Percentiles rank a stretch among this genome's conserved stretches.
phyloP scores from a whole-genome alignment of 768 basidiomycete species.

The Kwoniella botswanensis region DNA sequence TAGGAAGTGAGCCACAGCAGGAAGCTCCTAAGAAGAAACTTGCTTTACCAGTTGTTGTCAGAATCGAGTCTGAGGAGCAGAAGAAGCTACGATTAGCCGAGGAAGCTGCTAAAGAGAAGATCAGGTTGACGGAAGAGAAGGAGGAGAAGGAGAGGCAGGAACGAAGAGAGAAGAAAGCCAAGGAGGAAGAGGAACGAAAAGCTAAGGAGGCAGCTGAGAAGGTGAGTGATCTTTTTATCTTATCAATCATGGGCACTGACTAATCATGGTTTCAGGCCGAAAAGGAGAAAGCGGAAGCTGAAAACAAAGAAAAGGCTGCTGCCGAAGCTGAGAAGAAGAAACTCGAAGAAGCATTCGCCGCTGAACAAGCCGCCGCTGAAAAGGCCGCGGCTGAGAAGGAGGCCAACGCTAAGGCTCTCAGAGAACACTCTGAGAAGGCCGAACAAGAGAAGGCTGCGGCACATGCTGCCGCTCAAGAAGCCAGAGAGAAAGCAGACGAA shows the following conservation, averaged over 20 bases:
- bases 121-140: slow-evolving; percentile 48
- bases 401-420: slow-evolving; percentile 29
- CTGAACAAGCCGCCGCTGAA: slow-evolving; percentile 33
- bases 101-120: slow-evolving; percentile 40
- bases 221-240: slow-evolving; percentile 60
- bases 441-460: slow-evolving; percentile 39
- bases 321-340: slow-evolving; percentile 42
- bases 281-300: slow-evolving; percentile 35
- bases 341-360: slow-evolving; percentile 34
- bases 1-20: slow-evolving; percentile 55
- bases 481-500: slow-evolving; percentile 36
- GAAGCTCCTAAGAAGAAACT: slow-evolving; percentile 40
- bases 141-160: slow-evolving; percentile 54
- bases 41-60: slow-evolving; percentile 49
- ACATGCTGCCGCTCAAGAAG: slow-evolving; percentile 39
- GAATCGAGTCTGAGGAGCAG: slow-evolving; percentile 55
- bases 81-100: slow-evolving; percentile 46
- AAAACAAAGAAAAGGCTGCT: slow-evolving; percentile 40
- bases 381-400: slow-evolving; percentile 39
- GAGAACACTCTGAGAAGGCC: slow-evolving; percentile 32
- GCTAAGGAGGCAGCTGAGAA: slow-evolving; percentile 62
- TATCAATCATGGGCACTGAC: slow-evolving; percentile 38
- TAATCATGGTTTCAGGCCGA: slow-evolving; percentile 61
- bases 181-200: slow-evolving; percentile 49
- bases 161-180: slow-evolving; percentile 59